Percentiles rank a stretch among this genome's conserved stretches.
Evolutionary conservation across 805 yeast species (phyloP).

Genomic region (Sugiyamaella chiloensis): DNA sequence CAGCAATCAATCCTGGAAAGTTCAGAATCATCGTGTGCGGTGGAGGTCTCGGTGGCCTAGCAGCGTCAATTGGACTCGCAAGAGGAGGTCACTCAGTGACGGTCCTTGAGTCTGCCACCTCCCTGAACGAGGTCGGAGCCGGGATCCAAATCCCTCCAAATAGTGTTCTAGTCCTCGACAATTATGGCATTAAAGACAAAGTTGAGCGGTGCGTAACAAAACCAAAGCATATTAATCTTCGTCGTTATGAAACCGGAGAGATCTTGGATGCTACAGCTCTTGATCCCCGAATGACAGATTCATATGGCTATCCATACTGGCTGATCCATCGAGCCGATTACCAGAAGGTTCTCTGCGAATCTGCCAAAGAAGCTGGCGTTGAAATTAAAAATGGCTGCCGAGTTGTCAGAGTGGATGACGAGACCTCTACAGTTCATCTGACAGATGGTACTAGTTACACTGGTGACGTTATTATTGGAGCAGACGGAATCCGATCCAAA

Average conservation of each 20-base stretch:
- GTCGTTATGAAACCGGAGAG: conserved; percentile 28
- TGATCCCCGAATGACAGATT: conserved; percentile 24
- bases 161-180: conserved; percentile 27
- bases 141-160: conserved; percentile 37
- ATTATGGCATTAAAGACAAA: conserved; percentile 24
- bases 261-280: conserved; percentile 25
- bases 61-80: conserved; percentile 32
- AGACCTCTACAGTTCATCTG: conserved; percentile 8
- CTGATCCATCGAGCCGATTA: conserved; percentile 34
- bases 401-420: conserved; percentile 27
- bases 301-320: conserved; percentile 27
- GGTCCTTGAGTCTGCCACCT: conserved; percentile 31
- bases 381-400: conserved; percentile 19
- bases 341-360: conserved; percentile 27
- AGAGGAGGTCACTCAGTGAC: conserved; percentile 31
- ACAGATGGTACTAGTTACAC: conserved; percentile 1
- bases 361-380: conserved; percentile 29
- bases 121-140: conserved; percentile 35
- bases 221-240: conserved; percentile 10
- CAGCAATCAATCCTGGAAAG: not conserved
- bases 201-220: conserved; percentile 17
- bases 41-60: conserved; percentile 35
- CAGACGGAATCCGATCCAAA: conserved; percentile 11
- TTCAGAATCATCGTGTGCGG: conserved; percentile 30
- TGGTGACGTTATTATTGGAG: conserved; percentile 11